phyloP scores from a whole-genome alignment of 2,329 filamentous ascomycete genomes.

The Neonectria coccinea region DNA sequence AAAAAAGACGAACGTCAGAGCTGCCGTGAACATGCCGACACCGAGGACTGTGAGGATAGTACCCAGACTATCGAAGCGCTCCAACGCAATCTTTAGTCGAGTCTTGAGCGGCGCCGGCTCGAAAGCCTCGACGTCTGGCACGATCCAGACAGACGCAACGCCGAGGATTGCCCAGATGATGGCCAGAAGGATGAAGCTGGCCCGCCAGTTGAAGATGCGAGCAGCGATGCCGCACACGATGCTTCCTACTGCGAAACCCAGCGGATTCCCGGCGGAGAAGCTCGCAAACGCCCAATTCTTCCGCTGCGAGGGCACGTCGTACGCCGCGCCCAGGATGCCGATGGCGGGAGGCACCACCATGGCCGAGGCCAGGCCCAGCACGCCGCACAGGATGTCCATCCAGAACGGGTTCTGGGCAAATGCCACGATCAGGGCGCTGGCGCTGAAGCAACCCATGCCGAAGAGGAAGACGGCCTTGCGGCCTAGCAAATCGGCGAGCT shows the following conservation, averaged over 20 bases:
- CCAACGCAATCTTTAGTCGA: slow-evolving; percentile 54
- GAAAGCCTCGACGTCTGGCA: slow-evolving; percentile 65
- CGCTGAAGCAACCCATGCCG: slow-evolving; percentile 39
- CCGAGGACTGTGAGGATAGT: slow-evolving; percentile 72
- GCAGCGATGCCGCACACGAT: slow-evolving; percentile 73
- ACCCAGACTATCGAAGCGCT: slow-evolving; percentile 71
- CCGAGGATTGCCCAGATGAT: slow-evolving; percentile 73
- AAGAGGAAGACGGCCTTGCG: slow-evolving; percentile 35
- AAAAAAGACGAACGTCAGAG: slow-evolving; percentile 62
- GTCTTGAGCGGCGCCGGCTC: slow-evolving; percentile 46
- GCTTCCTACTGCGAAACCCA: slow-evolving; percentile 57
- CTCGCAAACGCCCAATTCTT: slow-evolving; percentile 75
- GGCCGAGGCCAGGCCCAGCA: slow-evolving; percentile 73
- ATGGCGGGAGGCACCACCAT: slow-evolving; percentile 73
- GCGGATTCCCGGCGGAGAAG: slow-evolving; percentile 60
- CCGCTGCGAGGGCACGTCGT: slow-evolving; percentile 69
- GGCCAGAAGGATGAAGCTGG: slow-evolving; percentile 70
- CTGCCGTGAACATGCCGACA: slow-evolving; percentile 73
- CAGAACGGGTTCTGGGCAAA: slow-evolving; percentile 42
- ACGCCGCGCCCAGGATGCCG: slow-evolving; percentile 72
- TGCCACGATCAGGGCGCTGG: slow-evolving; percentile 36
- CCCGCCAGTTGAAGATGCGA: slow-evolving; percentile 72
- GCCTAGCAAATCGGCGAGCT: slow-evolving; percentile 30
- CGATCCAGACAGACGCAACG: slow-evolving; percentile 68
- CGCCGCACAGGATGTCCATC: slow-evolving; percentile 68